Conservation (phyloP, 306 rosid genomes). For the Echinosophora koreensis region DNA sequence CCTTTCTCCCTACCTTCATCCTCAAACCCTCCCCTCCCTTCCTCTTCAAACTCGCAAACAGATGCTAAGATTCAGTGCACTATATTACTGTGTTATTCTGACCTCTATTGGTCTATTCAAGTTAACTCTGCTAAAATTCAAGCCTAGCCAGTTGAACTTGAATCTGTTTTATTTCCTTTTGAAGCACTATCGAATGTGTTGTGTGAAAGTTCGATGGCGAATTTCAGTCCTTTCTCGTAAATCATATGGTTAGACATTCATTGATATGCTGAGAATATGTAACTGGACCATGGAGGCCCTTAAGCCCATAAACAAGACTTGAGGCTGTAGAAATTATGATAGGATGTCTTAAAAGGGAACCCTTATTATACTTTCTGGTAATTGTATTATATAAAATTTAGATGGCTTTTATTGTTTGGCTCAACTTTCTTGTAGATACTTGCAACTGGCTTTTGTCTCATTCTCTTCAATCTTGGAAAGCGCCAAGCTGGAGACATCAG, state of each 20-base stretch:
- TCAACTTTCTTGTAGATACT: constrained; percentile 64
- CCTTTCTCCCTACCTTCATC: too few species aligned
- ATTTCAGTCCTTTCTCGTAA: constrained; percentile 25
- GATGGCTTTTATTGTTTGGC: constrained; percentile 28
- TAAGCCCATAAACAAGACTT: background rate
- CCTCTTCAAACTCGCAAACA: too few species aligned
- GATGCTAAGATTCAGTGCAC: constrained; percentile 6
- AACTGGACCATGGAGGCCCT: constrained; percentile 2
- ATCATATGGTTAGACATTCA: constrained; percentile 17
- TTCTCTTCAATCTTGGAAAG: constrained; percentile 86
- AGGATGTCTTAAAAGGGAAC: constrained; percentile 21
- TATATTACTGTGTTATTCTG: constrained; percentile 31
- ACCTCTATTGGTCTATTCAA: constrained; percentile 20
- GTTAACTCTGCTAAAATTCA: constrained; percentile 35
- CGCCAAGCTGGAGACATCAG: constrained; percentile 88
- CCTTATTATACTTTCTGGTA: constrained; percentile 9
- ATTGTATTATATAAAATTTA: constrained; percentile 12
- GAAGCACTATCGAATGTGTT: background rate
- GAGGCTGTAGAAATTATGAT: constrained; percentile 36
- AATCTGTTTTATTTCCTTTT: background rate
- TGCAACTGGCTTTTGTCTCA: constrained; percentile 84
- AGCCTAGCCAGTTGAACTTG: constrained; percentile 22
- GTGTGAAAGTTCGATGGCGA: constrained; percentile 24
- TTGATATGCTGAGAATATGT: constrained; percentile 19
- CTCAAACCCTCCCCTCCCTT: too few species aligned